These are phyloP conservation scores for Aleurites moluccanus DNA, from an alignment of 441 rosid species.

Conservation along the genomic window DNA sequence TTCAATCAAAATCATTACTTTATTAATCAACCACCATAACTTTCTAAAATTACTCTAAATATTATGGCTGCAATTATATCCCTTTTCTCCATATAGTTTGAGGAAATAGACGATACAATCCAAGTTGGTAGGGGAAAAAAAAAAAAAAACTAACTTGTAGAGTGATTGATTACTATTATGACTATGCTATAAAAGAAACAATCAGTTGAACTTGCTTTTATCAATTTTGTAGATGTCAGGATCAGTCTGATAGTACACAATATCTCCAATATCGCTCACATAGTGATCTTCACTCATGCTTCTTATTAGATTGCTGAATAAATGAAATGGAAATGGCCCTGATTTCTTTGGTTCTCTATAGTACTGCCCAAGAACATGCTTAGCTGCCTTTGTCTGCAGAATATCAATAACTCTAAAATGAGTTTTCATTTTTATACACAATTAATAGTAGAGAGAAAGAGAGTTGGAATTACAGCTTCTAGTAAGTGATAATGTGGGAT, in stretches of 20 bases:
- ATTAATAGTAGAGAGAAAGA: too few species aligned
- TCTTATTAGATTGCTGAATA: slow-evolving; percentile 33
- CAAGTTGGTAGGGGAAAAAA: too few species aligned
- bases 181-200: background rate
- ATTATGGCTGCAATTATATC: too few species aligned
- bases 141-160: too few species aligned
- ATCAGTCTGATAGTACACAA: slow-evolving; percentile 40
- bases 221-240: background rate
- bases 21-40: too few species aligned
- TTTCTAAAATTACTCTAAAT: too few species aligned
- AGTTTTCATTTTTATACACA: background rate
- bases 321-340: slow-evolving; percentile 47
- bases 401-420: background rate
- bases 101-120: too few species aligned
- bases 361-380: slow-evolving; percentile 53
- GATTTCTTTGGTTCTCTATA: slow-evolving; percentile 55
- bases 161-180: too few species aligned
- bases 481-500: slow-evolving; percentile 88
- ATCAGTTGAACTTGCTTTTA: background rate
- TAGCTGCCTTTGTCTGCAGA: slow-evolving; percentile 50
- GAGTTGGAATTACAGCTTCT: slow-evolving; percentile 56
- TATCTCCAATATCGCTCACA: slow-evolving; percentile 53
- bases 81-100: too few species aligned
- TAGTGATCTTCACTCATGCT: slow-evolving; percentile 52
- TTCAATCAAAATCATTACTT: too few species aligned